Conservation (phyloP, 768 basidiomycete species). For the Tricholoma flavovirens region DNA sequence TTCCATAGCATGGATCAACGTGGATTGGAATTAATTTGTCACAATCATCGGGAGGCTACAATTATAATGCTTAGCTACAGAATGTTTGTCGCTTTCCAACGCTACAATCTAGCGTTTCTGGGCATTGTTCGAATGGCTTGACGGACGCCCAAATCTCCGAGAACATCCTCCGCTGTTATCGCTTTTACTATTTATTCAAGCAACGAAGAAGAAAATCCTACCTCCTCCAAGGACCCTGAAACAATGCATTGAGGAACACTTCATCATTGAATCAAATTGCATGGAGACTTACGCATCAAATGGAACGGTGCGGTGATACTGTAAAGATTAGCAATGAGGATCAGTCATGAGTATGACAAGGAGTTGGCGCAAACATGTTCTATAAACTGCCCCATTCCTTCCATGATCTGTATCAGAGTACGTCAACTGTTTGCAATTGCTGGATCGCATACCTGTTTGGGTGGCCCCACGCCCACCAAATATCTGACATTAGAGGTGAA, state of each 20-base stretch:
- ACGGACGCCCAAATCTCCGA: conserved; percentile 77
- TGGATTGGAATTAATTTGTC: background rate
- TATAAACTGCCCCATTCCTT: conserved; percentile 58
- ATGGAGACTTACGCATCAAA: conserved; percentile 51
- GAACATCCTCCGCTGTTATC: conserved; percentile 61
- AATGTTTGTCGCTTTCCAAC: background rate
- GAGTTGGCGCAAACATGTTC: conserved; percentile 46
- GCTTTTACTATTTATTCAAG: conserved; percentile 3
- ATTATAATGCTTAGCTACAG: background rate
- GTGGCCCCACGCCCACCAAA: conserved; percentile 89
- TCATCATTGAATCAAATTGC: background rate
- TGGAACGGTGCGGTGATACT: conserved; percentile 61
- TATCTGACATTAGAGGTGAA: conserved; percentile 33
- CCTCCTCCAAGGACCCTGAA: conserved; percentile 61
- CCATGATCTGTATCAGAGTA: conserved; percentile 7
- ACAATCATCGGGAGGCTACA: background rate
- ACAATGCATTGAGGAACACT: background rate
- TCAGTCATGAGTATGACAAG: conserved; percentile 8
- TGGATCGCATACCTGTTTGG: conserved; percentile 51
- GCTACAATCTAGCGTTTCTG: conserved; percentile 54
- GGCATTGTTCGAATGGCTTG: conserved; percentile 78
- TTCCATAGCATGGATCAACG: background rate
- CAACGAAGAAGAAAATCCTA: conserved; percentile 14
- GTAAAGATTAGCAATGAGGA: conserved; percentile 16
- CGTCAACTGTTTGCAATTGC: background rate